Conservation (phyloP, 83 land plant genomes). For the Diphasiastrum complanatum region DNA sequence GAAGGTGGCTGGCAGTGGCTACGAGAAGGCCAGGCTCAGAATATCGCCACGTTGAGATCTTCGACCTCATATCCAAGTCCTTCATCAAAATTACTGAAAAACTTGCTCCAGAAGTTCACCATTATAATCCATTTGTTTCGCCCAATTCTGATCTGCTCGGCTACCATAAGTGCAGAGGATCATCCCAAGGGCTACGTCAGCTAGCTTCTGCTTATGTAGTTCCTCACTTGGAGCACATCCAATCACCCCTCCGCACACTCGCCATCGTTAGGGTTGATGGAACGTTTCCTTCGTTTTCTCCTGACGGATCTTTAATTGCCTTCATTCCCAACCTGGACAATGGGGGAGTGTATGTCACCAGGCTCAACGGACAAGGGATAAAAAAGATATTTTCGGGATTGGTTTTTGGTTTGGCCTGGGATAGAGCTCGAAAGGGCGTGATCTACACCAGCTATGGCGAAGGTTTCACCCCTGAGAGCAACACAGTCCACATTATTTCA, state of each 20-base stretch:
- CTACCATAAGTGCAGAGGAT: slow-evolving; percentile 36
- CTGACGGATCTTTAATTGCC: slow-evolving; percentile 35
- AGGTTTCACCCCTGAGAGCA: slow-evolving; percentile 6
- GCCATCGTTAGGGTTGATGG: slow-evolving; percentile 29
- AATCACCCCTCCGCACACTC: slow-evolving; percentile 17
- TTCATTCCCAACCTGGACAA: slow-evolving; percentile 6
- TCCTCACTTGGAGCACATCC: slow-evolving; percentile 18
- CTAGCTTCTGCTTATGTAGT: neutral
- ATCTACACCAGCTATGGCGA: slow-evolving; percentile 23
- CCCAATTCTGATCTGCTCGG: slow-evolving; percentile 19
- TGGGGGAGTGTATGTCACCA: slow-evolving; percentile 20
- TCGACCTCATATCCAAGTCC: slow-evolving; percentile 12
- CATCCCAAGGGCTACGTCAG: neutral
- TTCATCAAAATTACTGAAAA: slow-evolving; percentile 19
- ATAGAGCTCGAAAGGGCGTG: neutral
- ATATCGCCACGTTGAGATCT: slow-evolving; percentile 36
- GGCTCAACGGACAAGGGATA: slow-evolving; percentile 24
- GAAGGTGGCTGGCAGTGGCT: slow-evolving; percentile 36
- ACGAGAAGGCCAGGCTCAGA: slow-evolving; percentile 24
- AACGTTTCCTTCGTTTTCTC: slow-evolving; percentile 31
- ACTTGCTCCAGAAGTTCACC: slow-evolving; percentile 18
- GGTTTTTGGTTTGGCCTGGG: slow-evolving; percentile 30
- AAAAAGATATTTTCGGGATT: slow-evolving; percentile 8
- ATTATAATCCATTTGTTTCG: slow-evolving; percentile 39
- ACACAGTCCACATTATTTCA: slow-evolving; percentile 15